These are phyloP conservation scores for Magnolia officinalis DNA, from an alignment of 164 flowering plant species.

Conservation along the genomic window DNA sequence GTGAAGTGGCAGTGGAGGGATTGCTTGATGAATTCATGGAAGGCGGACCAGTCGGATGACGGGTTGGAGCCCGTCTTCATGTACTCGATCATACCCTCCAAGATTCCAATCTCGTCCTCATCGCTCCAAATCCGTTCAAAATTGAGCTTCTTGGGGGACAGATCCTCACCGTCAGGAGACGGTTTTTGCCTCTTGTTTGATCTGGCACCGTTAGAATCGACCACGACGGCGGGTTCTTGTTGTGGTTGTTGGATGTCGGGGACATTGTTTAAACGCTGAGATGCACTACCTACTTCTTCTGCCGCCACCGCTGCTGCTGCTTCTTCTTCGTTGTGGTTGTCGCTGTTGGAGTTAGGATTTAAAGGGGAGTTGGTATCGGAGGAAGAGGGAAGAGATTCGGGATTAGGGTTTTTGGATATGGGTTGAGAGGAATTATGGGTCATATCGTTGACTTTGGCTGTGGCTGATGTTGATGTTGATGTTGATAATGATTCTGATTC, in stretches of 20 bases:
- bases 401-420: not conserved
- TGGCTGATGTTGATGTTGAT: no score
- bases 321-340: no score
- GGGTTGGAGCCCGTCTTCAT: not conserved
- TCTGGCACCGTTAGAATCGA: not conserved
- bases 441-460: no score
- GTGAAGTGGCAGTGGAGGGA: not conserved
- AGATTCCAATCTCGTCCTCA: constrained; percentile 10
- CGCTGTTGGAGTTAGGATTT: not conserved
- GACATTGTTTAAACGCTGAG: no score
- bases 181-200: no score
- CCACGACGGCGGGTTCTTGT: not conserved
- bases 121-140: constrained; percentile 10
- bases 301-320: no score
- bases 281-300: no score
- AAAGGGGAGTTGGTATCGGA: not conserved
- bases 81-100: constrained; percentile 10
- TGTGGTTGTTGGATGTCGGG: not conserved
- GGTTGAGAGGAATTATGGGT: no score
- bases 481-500: no score
- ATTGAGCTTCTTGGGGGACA: not conserved
- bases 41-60: not conserved
- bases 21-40: not conserved
- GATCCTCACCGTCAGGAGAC: no score
- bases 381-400: not conserved